These are phyloP conservation scores for Bertia moriformis DNA, from an alignment of 2,329 filamentous ascomycete species.

Conservation along the genomic window DNA sequence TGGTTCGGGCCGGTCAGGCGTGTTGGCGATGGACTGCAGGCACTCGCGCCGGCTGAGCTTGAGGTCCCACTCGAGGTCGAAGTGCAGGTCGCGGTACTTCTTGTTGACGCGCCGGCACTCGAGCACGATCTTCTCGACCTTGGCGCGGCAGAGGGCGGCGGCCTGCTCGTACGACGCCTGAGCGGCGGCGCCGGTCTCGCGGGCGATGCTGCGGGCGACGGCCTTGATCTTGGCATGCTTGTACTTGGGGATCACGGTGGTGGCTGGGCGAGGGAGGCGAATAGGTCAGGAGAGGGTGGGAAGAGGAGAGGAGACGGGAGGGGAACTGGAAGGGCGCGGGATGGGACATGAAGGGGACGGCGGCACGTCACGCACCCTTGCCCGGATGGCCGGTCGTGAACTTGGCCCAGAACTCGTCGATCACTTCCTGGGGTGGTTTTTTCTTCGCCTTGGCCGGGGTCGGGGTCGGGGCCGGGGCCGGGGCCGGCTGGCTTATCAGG, in stretches of 20 bases:
- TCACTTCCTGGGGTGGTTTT: conserved; percentile 48
- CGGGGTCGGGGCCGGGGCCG: too few relatives aligned
- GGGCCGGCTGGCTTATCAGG: too few relatives aligned
- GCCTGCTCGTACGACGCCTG: conserved; percentile 62
- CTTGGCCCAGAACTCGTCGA: conserved; percentile 61
- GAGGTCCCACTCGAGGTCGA: conserved; percentile 68
- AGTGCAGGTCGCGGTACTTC: conserved; percentile 76
- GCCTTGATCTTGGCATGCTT: conserved; percentile 46
- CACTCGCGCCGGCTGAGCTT: conserved; percentile 40
- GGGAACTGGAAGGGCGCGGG: neutral
- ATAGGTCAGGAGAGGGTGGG: neutral
- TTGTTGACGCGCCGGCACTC: conserved; percentile 66
- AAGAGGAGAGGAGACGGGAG: conserved; percentile 2
- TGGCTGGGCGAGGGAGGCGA: conserved; percentile 26
- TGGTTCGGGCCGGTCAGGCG: conserved; percentile 4
- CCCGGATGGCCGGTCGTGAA: conserved; percentile 59
- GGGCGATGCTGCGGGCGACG: conserved; percentile 33
- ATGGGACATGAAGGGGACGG: neutral
- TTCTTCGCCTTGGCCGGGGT: conserved; percentile 24
- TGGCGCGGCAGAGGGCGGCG: conserved; percentile 50
- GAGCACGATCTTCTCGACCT: conserved; percentile 43
- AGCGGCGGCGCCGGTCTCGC: conserved; percentile 36
- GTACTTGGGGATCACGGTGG: conserved; percentile 56
- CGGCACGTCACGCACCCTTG: conserved; percentile 49
- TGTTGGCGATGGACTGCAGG: conserved; percentile 26